These are phyloP conservation scores for Bacidia gigantensis DNA, from an alignment of 495 filamentous ascomycete genomes.

Conservation along the genomic window DNA sequence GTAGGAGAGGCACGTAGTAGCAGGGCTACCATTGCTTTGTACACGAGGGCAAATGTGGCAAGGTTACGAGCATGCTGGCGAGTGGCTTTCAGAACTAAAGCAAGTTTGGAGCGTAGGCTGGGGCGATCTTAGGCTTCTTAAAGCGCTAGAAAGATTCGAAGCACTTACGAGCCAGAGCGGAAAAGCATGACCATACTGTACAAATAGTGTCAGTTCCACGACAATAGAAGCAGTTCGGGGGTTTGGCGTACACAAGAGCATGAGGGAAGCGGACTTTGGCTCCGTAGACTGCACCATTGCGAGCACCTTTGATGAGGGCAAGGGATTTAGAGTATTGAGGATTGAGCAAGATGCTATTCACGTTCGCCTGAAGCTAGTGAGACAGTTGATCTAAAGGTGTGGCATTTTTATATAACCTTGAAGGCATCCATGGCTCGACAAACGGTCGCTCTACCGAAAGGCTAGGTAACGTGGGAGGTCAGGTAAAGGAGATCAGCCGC, in stretches of 20 bases:
- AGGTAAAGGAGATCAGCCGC: too few species aligned
- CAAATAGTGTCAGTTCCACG: conserved; percentile 4
- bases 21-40: conserved; percentile 65
- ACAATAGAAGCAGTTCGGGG: not conserved
- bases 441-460: too few species aligned
- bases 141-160: not conserved
- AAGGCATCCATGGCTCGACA: conserved; percentile 1
- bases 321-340: conserved; percentile 72
- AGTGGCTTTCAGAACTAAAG: conserved; percentile 71
- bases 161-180: conserved; percentile 66
- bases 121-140: conserved; percentile 1
- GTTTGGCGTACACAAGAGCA: conserved; percentile 65
- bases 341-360: conserved; percentile 57
- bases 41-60: conserved; percentile 75
- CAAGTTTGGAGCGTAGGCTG: conserved; percentile 63
- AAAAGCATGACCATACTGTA: conserved; percentile 85
- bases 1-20: conserved; percentile 49
- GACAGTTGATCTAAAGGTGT: too few species aligned
- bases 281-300: conserved; percentile 95
- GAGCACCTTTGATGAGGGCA: conserved; percentile 71
- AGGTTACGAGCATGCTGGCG: conserved; percentile 84
- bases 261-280: conserved; percentile 98
- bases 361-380: conserved; percentile 8
- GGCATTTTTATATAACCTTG: not conserved
- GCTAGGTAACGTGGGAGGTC: too few species aligned